Base-by-base conservation (phyloP, 1,139 yeast genomes). In the Candida buenavistaensis region DNA sequence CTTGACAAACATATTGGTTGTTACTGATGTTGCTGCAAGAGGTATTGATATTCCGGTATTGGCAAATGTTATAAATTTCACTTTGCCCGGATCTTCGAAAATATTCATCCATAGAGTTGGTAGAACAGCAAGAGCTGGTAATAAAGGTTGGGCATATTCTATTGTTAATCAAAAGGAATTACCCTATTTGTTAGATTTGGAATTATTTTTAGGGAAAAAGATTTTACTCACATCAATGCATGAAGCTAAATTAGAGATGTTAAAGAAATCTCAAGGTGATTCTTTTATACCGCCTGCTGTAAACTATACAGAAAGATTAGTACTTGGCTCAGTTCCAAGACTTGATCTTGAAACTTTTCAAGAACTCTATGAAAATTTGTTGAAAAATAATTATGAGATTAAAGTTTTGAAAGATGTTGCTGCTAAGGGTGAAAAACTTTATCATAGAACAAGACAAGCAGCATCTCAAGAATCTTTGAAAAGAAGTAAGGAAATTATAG, bases 61-160 rank as follows among this genome's bases (percentile, higher is more conserved):
- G 55, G 96, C 97, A 10, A 90, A 92, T 53, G 98, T 92, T 34
- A 74, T 92, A 50, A 94, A 92, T 59, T 90, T 79, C 58, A 80
- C 96, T 1, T 69, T 92, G 39, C 98, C 99, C 4, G 83, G 90
- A 1, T 83, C 95, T 2, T 89, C 97, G 4, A 92, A 94, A 58
- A 85, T 90, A 39, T 94, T 92, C 59, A 79, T 92, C 37, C 99
- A 92, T 63, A 80, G 99, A 64, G 98, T 94, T 35, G 99, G 99
- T 60, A 82, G 99, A 74, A 92, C 99, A 30, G 99, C 98, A 10
- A 84, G 99, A 74, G 98, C 98, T 8, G 99, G 99, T 57, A 83
- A 89, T 54, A 80, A 78, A 48, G 99, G 99, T 54, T 90, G 97
- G 96, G 98, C 98, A 0, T 94, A 87, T 56, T 83, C 97, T 1